Evolutionary conservation across 495 filamentous ascomycete genomes (phyloP).

Genomic region (Lasiosphaeriaceae sp.): DNA sequence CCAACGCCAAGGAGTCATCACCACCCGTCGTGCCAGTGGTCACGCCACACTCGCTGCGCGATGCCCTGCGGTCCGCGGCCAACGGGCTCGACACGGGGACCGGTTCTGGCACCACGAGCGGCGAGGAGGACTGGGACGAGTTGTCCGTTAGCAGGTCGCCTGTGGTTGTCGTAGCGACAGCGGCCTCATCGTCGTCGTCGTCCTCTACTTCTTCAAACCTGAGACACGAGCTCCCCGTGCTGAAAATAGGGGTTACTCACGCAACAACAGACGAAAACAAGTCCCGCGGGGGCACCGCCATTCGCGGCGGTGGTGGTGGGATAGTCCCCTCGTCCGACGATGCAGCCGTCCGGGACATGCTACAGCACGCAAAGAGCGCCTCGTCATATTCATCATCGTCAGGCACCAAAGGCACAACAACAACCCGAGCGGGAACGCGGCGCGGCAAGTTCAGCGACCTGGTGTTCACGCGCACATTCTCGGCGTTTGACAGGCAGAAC

Average conservation of each 20-base stretch:
- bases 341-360: not conserved
- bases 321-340: not conserved
- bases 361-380: not conserved
- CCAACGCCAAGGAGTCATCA: too few species aligned
- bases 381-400: not conserved
- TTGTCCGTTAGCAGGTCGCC: not conserved
- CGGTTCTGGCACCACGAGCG: conserved; percentile 5
- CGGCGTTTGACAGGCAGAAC: conserved; percentile 68
- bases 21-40: too few species aligned
- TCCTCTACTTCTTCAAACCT: not conserved
- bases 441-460: conserved; percentile 58
- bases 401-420: not conserved
- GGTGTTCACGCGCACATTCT: conserved; percentile 65
- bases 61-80: not conserved
- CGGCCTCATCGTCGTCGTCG: too few species aligned
- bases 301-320: too few species aligned
- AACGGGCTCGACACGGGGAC: not conserved
- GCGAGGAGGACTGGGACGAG: conserved; percentile 16
- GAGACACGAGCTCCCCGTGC: not conserved
- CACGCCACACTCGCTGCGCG: conserved; percentile 1
- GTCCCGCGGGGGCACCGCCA: not conserved
- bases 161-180: too few species aligned
- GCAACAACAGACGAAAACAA: not conserved
- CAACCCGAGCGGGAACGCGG: not conserved
- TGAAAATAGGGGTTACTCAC: not conserved